Evolutionary conservation across 2,329 filamentous ascomycete species (phyloP).

Genomic region (Penicillium sp.): DNA sequence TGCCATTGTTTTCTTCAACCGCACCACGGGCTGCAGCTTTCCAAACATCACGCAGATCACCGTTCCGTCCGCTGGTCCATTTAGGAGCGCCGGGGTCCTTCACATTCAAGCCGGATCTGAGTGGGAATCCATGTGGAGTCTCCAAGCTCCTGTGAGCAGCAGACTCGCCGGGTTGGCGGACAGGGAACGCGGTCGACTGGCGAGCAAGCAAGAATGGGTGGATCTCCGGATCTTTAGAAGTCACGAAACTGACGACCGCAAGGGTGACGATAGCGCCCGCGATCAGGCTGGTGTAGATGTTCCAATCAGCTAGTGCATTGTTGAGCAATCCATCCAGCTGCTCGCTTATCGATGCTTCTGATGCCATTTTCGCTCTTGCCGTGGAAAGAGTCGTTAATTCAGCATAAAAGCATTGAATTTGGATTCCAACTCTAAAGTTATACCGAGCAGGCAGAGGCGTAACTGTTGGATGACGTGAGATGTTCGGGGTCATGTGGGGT

Average conservation of each 20-base stretch:
- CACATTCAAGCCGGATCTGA: slow-evolving; percentile 78
- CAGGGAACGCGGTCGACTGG: slow-evolving; percentile 76
- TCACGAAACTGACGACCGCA: slow-evolving; percentile 72
- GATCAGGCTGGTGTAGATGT: slow-evolving; percentile 76
- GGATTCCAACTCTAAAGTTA: neutral
- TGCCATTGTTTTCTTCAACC: slow-evolving; percentile 63
- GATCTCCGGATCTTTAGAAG: slow-evolving; percentile 80
- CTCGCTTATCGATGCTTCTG: slow-evolving; percentile 61
- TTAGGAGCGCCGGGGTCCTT: slow-evolving; percentile 79
- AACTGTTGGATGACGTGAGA: slow-evolving; percentile 23
- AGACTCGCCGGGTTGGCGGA: slow-evolving; percentile 84
- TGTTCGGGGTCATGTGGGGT: slow-evolving; percentile 24
- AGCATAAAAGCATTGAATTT: neutral
- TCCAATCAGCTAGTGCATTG: slow-evolving; percentile 77
- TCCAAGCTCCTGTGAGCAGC: slow-evolving; percentile 84
- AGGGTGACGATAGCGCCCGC: slow-evolving; percentile 69
- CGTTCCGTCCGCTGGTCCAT: slow-evolving; percentile 82
- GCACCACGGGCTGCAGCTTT: slow-evolving; percentile 70
- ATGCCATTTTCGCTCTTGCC: slow-evolving; percentile 38
- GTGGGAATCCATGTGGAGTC: slow-evolving; percentile 81
- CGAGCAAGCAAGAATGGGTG: slow-evolving; percentile 89
- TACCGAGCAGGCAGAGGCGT: slow-evolving; percentile 3
- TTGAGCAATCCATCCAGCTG: slow-evolving; percentile 74
- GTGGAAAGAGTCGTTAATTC: neutral
- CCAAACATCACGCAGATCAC: slow-evolving; percentile 93